Conservation (phyloP, 2,329 filamentous ascomycete species). For the Fusarium azukiicola region DNA sequence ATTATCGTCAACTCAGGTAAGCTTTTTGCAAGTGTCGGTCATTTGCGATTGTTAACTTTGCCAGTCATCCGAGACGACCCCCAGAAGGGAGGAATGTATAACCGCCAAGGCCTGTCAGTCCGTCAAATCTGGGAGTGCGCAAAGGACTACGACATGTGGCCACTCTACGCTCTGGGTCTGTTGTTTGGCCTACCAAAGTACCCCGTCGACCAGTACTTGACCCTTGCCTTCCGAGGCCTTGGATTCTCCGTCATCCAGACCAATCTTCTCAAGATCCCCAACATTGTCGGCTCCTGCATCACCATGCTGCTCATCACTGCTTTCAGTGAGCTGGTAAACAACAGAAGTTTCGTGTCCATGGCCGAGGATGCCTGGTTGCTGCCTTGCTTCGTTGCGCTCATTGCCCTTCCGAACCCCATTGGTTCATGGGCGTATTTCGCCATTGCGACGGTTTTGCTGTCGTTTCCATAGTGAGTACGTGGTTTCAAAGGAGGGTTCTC, state of each 20-base stretch:
- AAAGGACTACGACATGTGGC: slow-evolving; percentile 76
- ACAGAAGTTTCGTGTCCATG: slow-evolving; percentile 71
- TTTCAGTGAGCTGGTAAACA: slow-evolving; percentile 71
- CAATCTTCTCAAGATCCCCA: slow-evolving; percentile 75
- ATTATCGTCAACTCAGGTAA: slow-evolving; percentile 80
- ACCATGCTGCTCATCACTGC: slow-evolving; percentile 63
- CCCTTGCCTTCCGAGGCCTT: slow-evolving; percentile 71
- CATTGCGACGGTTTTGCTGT: slow-evolving; percentile 70
- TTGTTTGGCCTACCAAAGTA: slow-evolving; percentile 70
- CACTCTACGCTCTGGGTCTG: slow-evolving; percentile 71
- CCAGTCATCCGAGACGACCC: slow-evolving; percentile 75
- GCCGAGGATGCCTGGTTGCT: slow-evolving; percentile 75
- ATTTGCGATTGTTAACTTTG: slow-evolving; percentile 4
- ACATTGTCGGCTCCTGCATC: slow-evolving; percentile 70
- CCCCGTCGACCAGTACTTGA: slow-evolving; percentile 72
- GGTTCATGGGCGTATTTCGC: slow-evolving; percentile 71
- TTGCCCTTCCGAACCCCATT: slow-evolving; percentile 63
- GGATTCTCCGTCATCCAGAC: slow-evolving; percentile 74
- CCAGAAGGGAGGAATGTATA: slow-evolving; percentile 76
- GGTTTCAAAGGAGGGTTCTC: neutral
- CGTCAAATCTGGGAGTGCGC: slow-evolving; percentile 68
- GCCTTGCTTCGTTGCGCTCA: slow-evolving; percentile 73
- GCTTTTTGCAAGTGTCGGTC: neutral
- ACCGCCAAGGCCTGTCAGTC: slow-evolving; percentile 70
- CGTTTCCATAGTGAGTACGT: slow-evolving; percentile 73